A percentile compares a stretch with the other conserved stretches of the same genome.
phyloP scores from a whole-genome alignment of 192 early-diverging fungal genomes.

The Coemansia sp. region DNA sequence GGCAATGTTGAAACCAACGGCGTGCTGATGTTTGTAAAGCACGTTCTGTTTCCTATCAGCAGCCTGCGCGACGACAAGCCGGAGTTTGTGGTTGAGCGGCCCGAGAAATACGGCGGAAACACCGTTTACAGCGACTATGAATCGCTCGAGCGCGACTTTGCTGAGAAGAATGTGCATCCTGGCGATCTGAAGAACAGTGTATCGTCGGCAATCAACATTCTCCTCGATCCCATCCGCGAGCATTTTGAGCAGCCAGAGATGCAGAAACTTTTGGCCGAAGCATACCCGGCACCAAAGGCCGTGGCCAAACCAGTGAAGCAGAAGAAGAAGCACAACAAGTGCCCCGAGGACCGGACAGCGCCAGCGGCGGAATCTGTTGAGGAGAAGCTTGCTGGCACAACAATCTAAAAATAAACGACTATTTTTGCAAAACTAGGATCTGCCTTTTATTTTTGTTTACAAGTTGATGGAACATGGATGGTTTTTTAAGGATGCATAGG shows the following conservation, averaged over 20 bases:
- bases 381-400: conserved; percentile 29
- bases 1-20: conserved; percentile 93
- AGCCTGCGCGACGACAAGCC: conserved; percentile 59
- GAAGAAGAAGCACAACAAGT: conserved; percentile 59
- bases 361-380: conserved; percentile 13
- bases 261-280: conserved; percentile 69
- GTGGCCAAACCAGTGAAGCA: conserved; percentile 60
- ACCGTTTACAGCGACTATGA: conserved; percentile 70
- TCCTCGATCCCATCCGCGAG: conserved; percentile 88
- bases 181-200: conserved; percentile 92
- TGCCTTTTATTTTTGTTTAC: not conserved
- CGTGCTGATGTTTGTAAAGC: conserved; percentile 84
- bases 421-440: not conserved
- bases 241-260: conserved; percentile 72
- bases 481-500: too few relatives aligned
- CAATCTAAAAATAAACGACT: conserved; percentile 15
- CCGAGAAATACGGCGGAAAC: conserved; percentile 93
- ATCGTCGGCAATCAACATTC: conserved; percentile 75
- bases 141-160: conserved; percentile 82
- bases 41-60: conserved; percentile 87
- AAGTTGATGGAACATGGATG: not conserved
- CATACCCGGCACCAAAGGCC: conserved; percentile 76
- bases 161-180: conserved; percentile 86
- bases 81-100: conserved; percentile 69
- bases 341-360: conserved; percentile 21